Evolutionary conservation across 2,329 filamentous ascomycete genomes (phyloP).

Genomic region (Pezicula radicicola): DNA sequence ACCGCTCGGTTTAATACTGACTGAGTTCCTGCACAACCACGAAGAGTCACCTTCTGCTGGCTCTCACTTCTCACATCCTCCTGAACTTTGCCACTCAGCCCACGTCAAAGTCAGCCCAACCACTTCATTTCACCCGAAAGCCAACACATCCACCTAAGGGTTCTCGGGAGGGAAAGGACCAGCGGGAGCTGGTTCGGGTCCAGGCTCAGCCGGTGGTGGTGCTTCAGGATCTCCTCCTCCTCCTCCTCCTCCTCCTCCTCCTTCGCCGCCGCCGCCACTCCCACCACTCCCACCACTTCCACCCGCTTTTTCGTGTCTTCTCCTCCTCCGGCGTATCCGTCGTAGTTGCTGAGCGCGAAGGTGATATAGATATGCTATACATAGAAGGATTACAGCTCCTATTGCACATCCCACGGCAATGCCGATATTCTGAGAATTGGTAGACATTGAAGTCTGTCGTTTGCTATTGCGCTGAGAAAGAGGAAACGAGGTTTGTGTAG

Average conservation of each 20-base stretch:
- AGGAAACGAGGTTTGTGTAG: too few species aligned
- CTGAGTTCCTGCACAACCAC: too few species aligned
- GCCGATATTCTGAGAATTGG: neutral
- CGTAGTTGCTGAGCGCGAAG: neutral
- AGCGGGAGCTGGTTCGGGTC: neutral
- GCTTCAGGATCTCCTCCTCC: neutral
- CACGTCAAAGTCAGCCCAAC: too few species aligned
- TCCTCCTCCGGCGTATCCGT: neutral
- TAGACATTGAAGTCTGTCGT: neutral
- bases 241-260: neutral
- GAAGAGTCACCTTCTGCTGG: too few species aligned
- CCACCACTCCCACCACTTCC: neutral
- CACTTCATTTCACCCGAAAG: too few species aligned
- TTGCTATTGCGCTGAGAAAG: too few species aligned
- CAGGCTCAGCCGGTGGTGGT: neutral
- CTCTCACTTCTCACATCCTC: too few species aligned
- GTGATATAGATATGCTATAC: neutral
- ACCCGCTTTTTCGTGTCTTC: neutral
- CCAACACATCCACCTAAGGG: neutral
- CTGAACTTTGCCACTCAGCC: too few species aligned
- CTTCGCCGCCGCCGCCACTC: neutral
- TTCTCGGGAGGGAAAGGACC: neutral
- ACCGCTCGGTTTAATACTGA: too few species aligned
- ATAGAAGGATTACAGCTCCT: neutral
- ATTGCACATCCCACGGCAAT: neutral